Evolutionary conservation across 129 eudicot species (phyloP).

Genomic region (Oenanthe sinensis): DNA sequence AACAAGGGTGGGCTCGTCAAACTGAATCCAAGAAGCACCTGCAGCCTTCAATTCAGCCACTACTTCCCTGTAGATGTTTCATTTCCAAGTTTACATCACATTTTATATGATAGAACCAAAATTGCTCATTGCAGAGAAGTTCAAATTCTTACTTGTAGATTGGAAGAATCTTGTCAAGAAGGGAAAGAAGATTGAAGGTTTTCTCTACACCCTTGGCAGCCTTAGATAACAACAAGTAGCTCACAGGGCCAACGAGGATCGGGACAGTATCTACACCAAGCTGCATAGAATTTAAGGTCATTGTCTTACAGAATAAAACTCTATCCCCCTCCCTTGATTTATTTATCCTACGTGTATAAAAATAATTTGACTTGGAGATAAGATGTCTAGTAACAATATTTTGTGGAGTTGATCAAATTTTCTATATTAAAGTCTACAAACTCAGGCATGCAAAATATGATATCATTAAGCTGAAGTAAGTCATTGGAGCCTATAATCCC

Average conservation of each 20-base stretch:
- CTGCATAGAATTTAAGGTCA: conserved; percentile 28
- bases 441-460: background rate
- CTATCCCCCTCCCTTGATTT: background rate
- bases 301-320: background rate
- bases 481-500: background rate
- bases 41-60: conserved; percentile 85
- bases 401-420: background rate
- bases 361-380: background rate
- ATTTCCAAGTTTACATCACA: background rate
- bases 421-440: too few relatives aligned
- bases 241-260: conserved; percentile 92
- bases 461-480: background rate
- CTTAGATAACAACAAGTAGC: conserved; percentile 83
- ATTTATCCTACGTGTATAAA: background rate
- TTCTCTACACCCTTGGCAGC: conserved; percentile 98
- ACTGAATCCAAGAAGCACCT: conserved; percentile 91
- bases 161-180: conserved; percentile 84
- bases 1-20: conserved; percentile 86
- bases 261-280: conserved; percentile 96
- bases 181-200: conserved; percentile 73
- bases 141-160: conserved; percentile 63
- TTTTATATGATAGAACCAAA: background rate
- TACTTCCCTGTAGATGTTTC: conserved; percentile 63
- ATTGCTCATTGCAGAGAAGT: too few relatives aligned
- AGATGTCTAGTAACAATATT: background rate